Percentiles rank a stretch among this genome's conserved stretches.
phyloP scores from a whole-genome alignment of 2,329 filamentous ascomycete species.

The Graphilbum ipis-grandicollis region DNA sequence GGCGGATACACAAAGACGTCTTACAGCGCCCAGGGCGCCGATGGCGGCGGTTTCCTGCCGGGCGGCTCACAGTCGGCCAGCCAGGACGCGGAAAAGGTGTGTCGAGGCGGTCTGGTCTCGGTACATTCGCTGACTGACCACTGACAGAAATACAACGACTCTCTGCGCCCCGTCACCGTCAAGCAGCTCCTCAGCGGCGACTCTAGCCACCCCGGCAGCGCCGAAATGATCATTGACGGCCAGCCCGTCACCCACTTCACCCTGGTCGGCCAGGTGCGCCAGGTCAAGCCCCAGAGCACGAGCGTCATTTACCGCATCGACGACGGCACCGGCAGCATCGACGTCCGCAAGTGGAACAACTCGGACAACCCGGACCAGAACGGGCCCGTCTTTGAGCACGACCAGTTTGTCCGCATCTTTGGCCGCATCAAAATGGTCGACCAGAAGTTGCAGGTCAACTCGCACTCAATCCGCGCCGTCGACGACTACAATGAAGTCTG shows the following conservation, averaged over 20 bases:
- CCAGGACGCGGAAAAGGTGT: slow-evolving; percentile 19
- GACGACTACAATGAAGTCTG: slow-evolving; percentile 82
- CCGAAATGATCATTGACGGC: slow-evolving; percentile 69
- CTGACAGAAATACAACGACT: slow-evolving; percentile 41
- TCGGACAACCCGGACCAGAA: slow-evolving; percentile 31
- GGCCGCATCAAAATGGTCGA: slow-evolving; percentile 73
- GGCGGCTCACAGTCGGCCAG: slow-evolving; percentile 43
- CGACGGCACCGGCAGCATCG: slow-evolving; percentile 83
- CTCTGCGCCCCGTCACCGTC: slow-evolving; percentile 82
- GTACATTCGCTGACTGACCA: slow-evolving; percentile 45
- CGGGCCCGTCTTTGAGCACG: slow-evolving; percentile 39
- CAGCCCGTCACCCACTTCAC: slow-evolving; percentile 58
- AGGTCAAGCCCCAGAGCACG: slow-evolving; percentile 70
- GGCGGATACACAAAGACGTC: slow-evolving; percentile 27
- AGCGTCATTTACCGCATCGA: slow-evolving; percentile 88
- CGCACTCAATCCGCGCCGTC: slow-evolving; percentile 65
- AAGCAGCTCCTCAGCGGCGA: slow-evolving; percentile 81
- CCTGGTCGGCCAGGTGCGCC: slow-evolving; percentile 80
- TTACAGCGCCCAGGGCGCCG: slow-evolving; percentile 38
- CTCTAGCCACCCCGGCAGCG: slow-evolving; percentile 46
- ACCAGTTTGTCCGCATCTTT: slow-evolving; percentile 72
- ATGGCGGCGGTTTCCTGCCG: slow-evolving; percentile 44
- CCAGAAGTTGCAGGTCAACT: slow-evolving; percentile 65
- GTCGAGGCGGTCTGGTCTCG: too few species aligned
- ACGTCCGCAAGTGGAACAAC: slow-evolving; percentile 80